phyloP scores from a whole-genome alignment of 2,329 filamentous ascomycete genomes.

The Aspergillus versicolor region DNA sequence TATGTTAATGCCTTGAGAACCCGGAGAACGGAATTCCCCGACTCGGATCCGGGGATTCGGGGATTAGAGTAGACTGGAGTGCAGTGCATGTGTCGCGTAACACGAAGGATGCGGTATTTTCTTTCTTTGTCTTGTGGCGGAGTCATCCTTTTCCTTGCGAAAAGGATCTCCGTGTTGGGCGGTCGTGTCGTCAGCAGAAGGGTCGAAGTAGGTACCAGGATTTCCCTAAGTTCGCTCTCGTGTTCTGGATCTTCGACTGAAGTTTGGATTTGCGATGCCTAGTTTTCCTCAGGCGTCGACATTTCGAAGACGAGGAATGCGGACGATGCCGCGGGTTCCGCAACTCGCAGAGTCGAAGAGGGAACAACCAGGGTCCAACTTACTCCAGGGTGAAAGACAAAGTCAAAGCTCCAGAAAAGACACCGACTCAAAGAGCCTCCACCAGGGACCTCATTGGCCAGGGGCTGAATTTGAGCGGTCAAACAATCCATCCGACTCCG shows the following conservation, averaged over 20 bases:
- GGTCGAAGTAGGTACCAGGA: neutral
- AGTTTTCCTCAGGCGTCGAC: neutral
- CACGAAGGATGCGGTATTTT: neutral
- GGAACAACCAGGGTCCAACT: neutral
- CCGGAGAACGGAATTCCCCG: neutral
- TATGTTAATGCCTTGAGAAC: neutral
- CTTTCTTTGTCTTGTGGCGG: neutral
- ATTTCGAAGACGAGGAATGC: neutral
- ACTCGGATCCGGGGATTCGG: neutral
- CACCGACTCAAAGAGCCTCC: constrained; percentile 5
- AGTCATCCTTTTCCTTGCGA: neutral
- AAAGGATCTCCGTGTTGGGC: neutral
- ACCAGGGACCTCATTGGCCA: constrained; percentile 2
- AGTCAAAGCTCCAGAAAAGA: neutral
- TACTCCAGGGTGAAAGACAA: neutral
- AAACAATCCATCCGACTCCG: neutral
- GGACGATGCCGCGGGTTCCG: neutral
- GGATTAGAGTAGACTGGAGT: neutral
- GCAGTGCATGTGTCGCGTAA: neutral
- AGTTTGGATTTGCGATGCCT: neutral
- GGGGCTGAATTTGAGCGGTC: constrained; percentile 5
- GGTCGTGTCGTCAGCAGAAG: neutral
- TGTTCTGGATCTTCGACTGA: neutral
- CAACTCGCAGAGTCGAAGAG: neutral
- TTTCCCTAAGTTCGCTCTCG: neutral